Conservation (phyloP, 345 rosid genomes). For the Populus nigra region DNA sequence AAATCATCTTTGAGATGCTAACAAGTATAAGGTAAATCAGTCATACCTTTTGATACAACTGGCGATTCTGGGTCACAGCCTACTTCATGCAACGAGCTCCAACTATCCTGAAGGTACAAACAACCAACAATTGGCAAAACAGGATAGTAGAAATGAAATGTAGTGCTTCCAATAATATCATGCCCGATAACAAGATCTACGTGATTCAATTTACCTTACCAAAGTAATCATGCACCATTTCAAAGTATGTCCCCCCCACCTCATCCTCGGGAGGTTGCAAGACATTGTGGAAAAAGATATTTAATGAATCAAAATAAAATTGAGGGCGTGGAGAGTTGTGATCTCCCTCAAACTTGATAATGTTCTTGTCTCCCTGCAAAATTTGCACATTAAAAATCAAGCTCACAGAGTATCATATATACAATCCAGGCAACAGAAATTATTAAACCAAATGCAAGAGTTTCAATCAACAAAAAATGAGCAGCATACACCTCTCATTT, state of each 20-base stretch:
- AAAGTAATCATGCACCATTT: constrained; percentile 60
- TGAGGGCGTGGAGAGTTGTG: constrained; percentile 97
- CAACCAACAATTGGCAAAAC: constrained; percentile 27
- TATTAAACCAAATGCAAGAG: background rate
- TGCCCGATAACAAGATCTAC: constrained; percentile 9
- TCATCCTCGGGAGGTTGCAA: constrained; percentile 88
- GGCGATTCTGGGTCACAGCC: constrained; percentile 50
- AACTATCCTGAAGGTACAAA: constrained; percentile 56
- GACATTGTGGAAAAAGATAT: constrained; percentile 93
- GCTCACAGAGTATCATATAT: constrained; percentile 3
- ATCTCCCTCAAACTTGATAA: constrained; percentile 96
- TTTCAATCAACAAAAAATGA: background rate
- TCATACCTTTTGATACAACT: constrained; percentile 44
- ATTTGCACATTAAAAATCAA: constrained; percentile 18
- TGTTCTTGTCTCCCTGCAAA: constrained; percentile 94
- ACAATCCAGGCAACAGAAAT: constrained; percentile 2
- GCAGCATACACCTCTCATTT: background rate
- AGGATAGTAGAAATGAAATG: constrained; percentile 18
- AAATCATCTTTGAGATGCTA: constrained; percentile 10
- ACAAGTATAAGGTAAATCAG: constrained; percentile 13
- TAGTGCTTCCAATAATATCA: constrained; percentile 17
- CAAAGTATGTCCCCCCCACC: constrained; percentile 54
- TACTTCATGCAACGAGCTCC: constrained; percentile 50
- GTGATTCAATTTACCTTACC: constrained; percentile 67
- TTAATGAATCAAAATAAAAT: constrained; percentile 90